Evolutionary conservation across 2,329 filamentous ascomycete genomes (phyloP), one percentile per base, ranked within the genome.

Genomic region (Claviceps digitariae): DNA sequence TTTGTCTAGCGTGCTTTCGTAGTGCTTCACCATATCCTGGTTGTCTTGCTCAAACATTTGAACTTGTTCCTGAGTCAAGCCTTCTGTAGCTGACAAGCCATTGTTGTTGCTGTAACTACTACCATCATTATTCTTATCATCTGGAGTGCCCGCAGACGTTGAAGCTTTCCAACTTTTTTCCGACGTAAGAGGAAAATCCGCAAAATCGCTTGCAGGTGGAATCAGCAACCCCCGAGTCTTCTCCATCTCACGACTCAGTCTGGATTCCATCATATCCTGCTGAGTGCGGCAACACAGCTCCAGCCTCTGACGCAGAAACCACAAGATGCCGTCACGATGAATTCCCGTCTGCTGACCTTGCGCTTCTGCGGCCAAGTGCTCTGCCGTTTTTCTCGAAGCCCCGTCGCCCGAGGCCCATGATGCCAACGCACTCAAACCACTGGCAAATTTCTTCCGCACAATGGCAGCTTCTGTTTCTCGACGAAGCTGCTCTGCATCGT

Each of bases 31-130:
- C 83, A 98, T 90, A 58, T 88, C 84, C 67, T 90, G 84, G 65
- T 97, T 96, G 64, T 94, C 90, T 69, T 89, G 81, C 60, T 91
- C 90, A 71, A 98, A 97, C 65, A 95, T 79, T 67, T 96, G 91
- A 51, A 93, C 73, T 68, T 97, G 91, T 64, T 96, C 90, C 23
- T 83, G 76, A 20, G 86, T 88, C 56, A 96, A 72, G 57, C 83
- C 79, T 44, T 81, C 69, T 50, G 69, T 61, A 31, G 57, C 50
- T 17, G 58, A 49, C 27, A 57, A 51, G 2, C 20, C 8, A 2
- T 45, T 45, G 1, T 27, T 27, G 1, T 4, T 45, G 43, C 7
- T 10, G 20, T 43, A 4, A 43, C 23, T 23, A 21, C 13, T 7
- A 21, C 10, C 12, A 7, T 13, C 40, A 21, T 43, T 6, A 4